Evolutionary conservation across 2,329 filamentous ascomycete genomes (phyloP).

Genomic region (Trichoderma citrinoviride): DNA sequence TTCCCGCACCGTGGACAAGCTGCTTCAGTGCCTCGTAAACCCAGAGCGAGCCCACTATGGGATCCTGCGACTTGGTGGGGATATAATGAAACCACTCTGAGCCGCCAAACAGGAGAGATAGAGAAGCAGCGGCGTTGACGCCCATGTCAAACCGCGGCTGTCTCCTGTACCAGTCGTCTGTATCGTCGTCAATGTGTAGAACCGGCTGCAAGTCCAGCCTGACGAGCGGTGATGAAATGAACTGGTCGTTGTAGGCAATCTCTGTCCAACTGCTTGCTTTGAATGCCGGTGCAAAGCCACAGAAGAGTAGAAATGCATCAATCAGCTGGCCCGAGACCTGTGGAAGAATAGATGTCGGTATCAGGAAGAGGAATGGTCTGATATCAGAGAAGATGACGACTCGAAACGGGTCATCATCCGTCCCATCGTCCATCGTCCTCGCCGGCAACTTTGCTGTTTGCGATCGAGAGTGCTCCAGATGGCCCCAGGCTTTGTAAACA

Average conservation of each 20-base stretch:
- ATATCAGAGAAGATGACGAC: conserved; percentile 80
- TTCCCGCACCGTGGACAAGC: conserved; percentile 47
- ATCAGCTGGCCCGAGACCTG: conserved; percentile 50
- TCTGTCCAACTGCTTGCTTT: conserved; percentile 31
- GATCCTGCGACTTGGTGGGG: conserved; percentile 26
- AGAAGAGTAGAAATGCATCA: conserved; percentile 70
- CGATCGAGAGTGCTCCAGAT: conserved; percentile 52
- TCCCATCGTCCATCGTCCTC: conserved; percentile 69
- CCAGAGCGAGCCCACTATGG: conserved; percentile 44
- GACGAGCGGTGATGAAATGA: conserved; percentile 24
- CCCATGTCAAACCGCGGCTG: conserved; percentile 33
- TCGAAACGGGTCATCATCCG: conserved; percentile 78
- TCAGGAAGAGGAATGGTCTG: conserved; percentile 55
- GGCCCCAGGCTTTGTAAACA: conserved; percentile 51
- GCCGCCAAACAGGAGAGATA: conserved; percentile 54
- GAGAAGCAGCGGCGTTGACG: conserved; percentile 36
- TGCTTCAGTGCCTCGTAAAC: conserved; percentile 55
- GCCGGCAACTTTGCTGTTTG: conserved; percentile 60
- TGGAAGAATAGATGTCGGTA: conserved; percentile 42
- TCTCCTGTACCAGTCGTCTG: conserved; percentile 28
- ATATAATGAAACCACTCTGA: conserved; percentile 47
- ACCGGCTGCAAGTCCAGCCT: conserved; percentile 6
- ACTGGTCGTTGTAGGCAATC: conserved; percentile 34
- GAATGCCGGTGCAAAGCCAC: conserved; percentile 55
- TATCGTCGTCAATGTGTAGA: conserved; percentile 21